A percentile compares a stretch with the other conserved stretches of the same genome.
Conservation (phyloP, 2,329 filamentous ascomycete genomes). For the Colletotrichum chlorophyti region DNA sequence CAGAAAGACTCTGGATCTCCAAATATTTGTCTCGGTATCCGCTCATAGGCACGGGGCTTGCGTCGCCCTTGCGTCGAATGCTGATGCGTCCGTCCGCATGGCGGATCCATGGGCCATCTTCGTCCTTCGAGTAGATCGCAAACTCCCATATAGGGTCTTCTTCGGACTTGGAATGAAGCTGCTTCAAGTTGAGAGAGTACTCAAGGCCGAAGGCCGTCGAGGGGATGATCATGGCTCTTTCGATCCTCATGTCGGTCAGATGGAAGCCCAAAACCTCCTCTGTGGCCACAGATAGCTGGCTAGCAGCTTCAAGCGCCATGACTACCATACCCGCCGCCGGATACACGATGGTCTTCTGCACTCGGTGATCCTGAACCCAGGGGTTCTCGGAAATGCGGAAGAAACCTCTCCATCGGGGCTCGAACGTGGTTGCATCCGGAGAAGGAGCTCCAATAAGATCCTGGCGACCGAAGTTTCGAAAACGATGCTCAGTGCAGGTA, state of each 20-base stretch:
- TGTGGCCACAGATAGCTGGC: slow-evolving; percentile 41
- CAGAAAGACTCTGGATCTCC: slow-evolving; percentile 37
- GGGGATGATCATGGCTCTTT: slow-evolving; percentile 59
- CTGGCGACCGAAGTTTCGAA: slow-evolving; percentile 51
- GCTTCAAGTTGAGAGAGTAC: slow-evolving; percentile 53
- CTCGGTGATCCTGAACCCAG: slow-evolving; percentile 59
- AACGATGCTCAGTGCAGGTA: slow-evolving; percentile 49
- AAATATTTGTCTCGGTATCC: slow-evolving; percentile 32
- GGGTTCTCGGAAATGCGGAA: slow-evolving; percentile 56
- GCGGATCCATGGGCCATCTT: slow-evolving; percentile 34
- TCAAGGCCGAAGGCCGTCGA: slow-evolving; percentile 55
- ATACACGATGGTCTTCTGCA: slow-evolving; percentile 57
- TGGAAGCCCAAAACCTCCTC: slow-evolving; percentile 45
- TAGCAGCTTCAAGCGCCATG: slow-evolving; percentile 56
- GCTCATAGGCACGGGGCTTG: background rate
- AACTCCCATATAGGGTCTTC: slow-evolving; percentile 42
- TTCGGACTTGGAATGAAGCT: slow-evolving; percentile 19
- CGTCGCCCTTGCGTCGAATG: background rate
- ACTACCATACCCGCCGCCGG: slow-evolving; percentile 57
- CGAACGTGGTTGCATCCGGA: slow-evolving; percentile 50
- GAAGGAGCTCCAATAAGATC: slow-evolving; percentile 58
- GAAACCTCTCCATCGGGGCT: slow-evolving; percentile 57
- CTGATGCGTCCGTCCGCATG: slow-evolving; percentile 32
- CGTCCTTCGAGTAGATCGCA: slow-evolving; percentile 52
- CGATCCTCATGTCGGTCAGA: slow-evolving; percentile 52